Evolutionary conservation across 441 rosid species (phyloP).

Genomic region (Syzygium syzygioides): DNA sequence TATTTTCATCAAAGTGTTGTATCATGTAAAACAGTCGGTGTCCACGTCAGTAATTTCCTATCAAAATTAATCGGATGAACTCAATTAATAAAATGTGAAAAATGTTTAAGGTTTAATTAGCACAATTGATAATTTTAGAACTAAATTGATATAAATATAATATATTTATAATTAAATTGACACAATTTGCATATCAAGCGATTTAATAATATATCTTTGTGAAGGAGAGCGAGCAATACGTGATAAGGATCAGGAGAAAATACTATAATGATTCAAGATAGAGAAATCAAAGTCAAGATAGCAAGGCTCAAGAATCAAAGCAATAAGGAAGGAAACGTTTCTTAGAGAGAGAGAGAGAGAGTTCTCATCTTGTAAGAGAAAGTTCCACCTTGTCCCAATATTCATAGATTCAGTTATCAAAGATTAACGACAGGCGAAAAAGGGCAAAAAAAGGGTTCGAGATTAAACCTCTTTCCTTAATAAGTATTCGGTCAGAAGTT

Average conservation of each 20-base stretch:
- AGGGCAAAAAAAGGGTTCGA: neutral
- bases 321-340: neutral
- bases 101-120: no score
- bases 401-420: neutral
- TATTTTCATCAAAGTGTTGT: no score
- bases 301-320: neutral
- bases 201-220: neutral
- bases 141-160: no score
- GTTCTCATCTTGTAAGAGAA: neutral
- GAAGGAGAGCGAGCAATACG: neutral
- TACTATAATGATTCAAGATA: neutral
- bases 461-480: neutral
- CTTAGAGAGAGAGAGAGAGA: neutral
- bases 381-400: neutral
- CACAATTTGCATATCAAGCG: neutral
- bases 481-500: neutral
- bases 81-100: no score
- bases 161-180: no score
- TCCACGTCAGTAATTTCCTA: no score
- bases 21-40: no score
- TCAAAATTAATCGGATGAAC: no score
- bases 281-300: neutral
- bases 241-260: neutral
- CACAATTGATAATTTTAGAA: no score
- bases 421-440: fast-evolving